Base-by-base conservation (phyloP, 2,329 filamentous ascomycete species). In the Neofusicoccum kwambonambiense region DNA sequence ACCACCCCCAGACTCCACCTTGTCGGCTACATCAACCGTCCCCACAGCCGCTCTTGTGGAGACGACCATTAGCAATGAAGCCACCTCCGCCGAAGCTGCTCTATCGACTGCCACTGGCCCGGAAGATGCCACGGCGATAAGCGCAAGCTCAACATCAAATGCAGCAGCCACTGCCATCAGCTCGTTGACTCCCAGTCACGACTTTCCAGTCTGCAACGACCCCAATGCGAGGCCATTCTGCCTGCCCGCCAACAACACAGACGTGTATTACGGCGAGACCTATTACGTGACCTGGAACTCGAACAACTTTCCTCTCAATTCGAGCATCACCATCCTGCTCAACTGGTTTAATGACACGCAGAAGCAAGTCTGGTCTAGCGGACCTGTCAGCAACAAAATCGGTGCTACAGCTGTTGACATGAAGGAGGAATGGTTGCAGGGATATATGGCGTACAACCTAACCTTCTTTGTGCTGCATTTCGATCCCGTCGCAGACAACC, bases 361-460 rank as follows among this genome's bases (percentile, higher is more conserved):
- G 6, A 65, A 73, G 34, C 73, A 76, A 27, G 76, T 77, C 3
- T 80, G 74, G 71, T 74, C 72, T 4, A 79, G 78, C 4, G 72
- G 70, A 2, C 68, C 67, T 22, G 75, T 72, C 2, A 69, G 72
- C 31, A 80, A 79, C 67, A 73, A 71, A 41, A 73, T 76, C 66
- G 79, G 79, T 52, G 78, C 75, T 65, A 70, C 76, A n/a, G 68
- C 73, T 1, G 67, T 82, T 9, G 70, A 71, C 13, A 79, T 79
- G 73, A 69, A 74, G 31, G 72, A 77, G 60, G 71, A 71, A n/a
- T 80, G 77, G 78, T 71, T 80, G 44, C 76, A 79, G 63, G 76
- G 71, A 65, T 72, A 76, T 54, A 39, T 69, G 7, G 69, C 69
- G 42, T 79, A 78, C 67, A 76, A 77, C 50, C 69, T 81, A 49